Evolutionary conservation across 805 yeast species (phyloP).

Genomic region (Ogataea zsoltii): DNA sequence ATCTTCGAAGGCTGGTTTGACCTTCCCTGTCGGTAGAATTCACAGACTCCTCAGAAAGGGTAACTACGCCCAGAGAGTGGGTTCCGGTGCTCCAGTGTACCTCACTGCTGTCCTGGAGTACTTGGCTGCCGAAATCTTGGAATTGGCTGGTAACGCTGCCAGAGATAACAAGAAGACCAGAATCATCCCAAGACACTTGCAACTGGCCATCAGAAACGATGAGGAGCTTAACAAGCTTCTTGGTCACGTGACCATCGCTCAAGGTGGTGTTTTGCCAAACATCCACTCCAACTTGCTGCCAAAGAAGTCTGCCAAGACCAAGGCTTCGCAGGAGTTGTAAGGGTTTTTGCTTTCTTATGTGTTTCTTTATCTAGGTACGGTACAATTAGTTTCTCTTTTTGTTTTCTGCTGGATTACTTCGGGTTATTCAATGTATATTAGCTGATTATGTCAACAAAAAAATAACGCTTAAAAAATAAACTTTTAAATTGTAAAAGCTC

Average conservation of each 20-base stretch:
- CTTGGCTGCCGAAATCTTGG: conserved; percentile 96
- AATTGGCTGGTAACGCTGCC: conserved; percentile 98
- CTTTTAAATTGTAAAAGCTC: too few relatives aligned
- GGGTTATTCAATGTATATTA: conserved; percentile 28
- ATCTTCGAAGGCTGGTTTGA: conserved; percentile 97
- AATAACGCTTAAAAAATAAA: background rate
- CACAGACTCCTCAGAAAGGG: conserved; percentile 96
- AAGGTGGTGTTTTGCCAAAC: conserved; percentile 99
- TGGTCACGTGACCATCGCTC: conserved; percentile 92
- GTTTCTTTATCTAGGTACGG: conserved; percentile 11
- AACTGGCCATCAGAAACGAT: conserved; percentile 98
- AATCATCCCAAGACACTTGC: conserved; percentile 98
- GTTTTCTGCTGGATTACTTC: conserved; percentile 15
- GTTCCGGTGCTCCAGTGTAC: conserved; percentile 99
- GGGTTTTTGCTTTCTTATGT: conserved; percentile 10
- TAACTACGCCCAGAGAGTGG: conserved; percentile 97
- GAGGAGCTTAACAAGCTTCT: conserved; percentile 95
- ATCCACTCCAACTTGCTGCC: conserved; percentile 88
- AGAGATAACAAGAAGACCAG: conserved; percentile 98
- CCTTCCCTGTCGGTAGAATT: conserved; percentile 99
- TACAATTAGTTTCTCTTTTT: conserved; percentile 14
- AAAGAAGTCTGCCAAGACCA: conserved; percentile 53
- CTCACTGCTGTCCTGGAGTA: conserved; percentile 96
- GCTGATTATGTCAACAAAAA: conserved; percentile 13
- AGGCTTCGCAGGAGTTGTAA: conserved; percentile 61